phyloP scores from a whole-genome alignment of 2,329 filamentous ascomycete species.

The Diaporthe amygdali region DNA sequence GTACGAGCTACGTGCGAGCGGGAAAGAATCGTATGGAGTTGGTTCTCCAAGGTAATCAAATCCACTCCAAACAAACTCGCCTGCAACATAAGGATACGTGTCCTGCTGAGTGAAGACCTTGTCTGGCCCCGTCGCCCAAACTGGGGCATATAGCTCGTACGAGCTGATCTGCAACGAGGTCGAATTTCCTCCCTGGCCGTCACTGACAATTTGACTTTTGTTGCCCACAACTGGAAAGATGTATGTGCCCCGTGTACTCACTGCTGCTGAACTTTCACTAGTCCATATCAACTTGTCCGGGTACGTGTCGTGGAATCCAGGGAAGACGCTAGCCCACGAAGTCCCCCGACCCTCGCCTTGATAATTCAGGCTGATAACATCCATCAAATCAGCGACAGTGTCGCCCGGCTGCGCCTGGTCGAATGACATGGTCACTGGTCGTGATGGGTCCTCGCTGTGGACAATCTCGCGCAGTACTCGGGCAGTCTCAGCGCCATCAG shows the following conservation, averaged over 20 bases:
- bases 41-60: constrained; percentile 57
- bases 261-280: background rate
- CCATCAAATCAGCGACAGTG: constrained; percentile 45
- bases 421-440: constrained; percentile 50
- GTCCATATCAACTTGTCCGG: background rate
- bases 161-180: constrained; percentile 45
- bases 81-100: constrained; percentile 52
- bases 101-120: constrained; percentile 58
- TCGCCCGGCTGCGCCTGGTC: constrained; percentile 48
- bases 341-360: background rate
- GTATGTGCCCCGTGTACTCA: constrained; percentile 45
- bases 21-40: constrained; percentile 46
- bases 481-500: constrained; percentile 37
- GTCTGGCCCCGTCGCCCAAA: constrained; percentile 54
- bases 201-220: constrained; percentile 42
- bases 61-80: constrained; percentile 59
- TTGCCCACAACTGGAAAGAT: constrained; percentile 53
- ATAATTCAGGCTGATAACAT: constrained; percentile 32
- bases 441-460: constrained; percentile 51
- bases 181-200: constrained; percentile 44
- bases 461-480: constrained; percentile 47
- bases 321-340: background rate
- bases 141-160: constrained; percentile 56
- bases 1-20: constrained; percentile 52
- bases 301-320: background rate